A percentile compares a stretch with the other conserved stretches of the same genome.
These are phyloP conservation scores for Actinomortierella ambigua DNA, from an alignment of 371 early-diverging fungal species.

Conservation along the genomic window DNA sequence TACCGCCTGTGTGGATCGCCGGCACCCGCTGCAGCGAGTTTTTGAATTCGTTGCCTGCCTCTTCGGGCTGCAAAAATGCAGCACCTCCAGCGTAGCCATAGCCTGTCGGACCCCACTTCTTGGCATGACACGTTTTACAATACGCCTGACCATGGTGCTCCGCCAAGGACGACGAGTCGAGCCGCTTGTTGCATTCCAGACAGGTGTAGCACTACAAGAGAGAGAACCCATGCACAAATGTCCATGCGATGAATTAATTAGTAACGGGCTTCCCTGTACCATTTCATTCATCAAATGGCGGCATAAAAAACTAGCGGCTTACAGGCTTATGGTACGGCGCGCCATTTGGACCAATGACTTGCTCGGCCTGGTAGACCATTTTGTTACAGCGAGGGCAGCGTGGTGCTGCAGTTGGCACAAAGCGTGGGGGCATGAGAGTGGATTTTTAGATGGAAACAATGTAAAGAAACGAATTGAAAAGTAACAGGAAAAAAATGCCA, in stretches of 20 bases:
- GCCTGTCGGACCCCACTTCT: conserved; percentile 45
- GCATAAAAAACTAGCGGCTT: conserved; percentile 3
- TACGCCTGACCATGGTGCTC: conserved; percentile 42
- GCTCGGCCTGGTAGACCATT: conserved; percentile 43
- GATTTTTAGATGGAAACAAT: too few relatives aligned
- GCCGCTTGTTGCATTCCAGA: conserved; percentile 34
- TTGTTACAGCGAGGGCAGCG: conserved; percentile 43
- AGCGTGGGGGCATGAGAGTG: conserved; percentile 37
- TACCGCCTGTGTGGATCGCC: conserved; percentile 14
- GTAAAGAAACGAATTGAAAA: too few relatives aligned
- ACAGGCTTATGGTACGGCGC: conserved; percentile 37
- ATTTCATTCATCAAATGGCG: background rate
- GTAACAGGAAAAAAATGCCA: too few relatives aligned
- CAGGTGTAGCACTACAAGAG: conserved; percentile 32
- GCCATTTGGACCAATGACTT: conserved; percentile 42
- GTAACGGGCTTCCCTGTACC: background rate
- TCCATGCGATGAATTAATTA: background rate
- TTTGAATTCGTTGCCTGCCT: conserved; percentile 39
- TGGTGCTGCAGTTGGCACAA: conserved; percentile 25
- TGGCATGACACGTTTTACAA: conserved; percentile 39
- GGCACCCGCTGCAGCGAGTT: conserved; percentile 29
- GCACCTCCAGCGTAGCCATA: conserved; percentile 32
- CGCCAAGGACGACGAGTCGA: conserved; percentile 39
- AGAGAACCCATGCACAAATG: background rate
- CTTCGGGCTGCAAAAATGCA: conserved; percentile 24